These are phyloP conservation scores for Rhizopogon rudus DNA, from an alignment of 768 basidiomycete species.

Conservation along the genomic window DNA sequence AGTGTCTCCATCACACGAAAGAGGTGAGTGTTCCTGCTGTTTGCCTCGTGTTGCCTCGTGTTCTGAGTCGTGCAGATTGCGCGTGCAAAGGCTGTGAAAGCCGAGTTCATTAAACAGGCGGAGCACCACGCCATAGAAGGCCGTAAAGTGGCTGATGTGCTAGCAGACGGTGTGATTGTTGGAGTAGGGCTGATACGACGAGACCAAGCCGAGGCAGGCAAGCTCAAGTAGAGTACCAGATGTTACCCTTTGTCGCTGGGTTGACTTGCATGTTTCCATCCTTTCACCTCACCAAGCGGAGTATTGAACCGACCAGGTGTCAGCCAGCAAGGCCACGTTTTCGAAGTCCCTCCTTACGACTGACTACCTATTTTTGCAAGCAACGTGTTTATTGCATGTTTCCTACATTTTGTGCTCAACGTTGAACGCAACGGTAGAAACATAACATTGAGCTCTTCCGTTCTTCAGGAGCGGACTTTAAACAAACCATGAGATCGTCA, in stretches of 20 bases:
- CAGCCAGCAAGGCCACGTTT: not conserved
- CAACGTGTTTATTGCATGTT: slow-evolving; percentile 1
- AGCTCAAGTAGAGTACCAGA: slow-evolving; percentile 7
- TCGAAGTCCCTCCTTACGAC: not conserved
- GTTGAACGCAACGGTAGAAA: not conserved
- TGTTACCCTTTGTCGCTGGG: slow-evolving; percentile 1
- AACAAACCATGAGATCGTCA: slow-evolving; percentile 3
- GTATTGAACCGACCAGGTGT: too few relatives aligned
- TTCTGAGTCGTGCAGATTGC: slow-evolving; percentile 36
- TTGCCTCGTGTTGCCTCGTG: not conserved
- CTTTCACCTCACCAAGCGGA: not conserved
- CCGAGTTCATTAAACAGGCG: slow-evolving; percentile 65
- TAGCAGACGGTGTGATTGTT: slow-evolving; percentile 69
- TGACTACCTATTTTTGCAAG: not conserved
- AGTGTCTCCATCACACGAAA: slow-evolving; percentile 85
- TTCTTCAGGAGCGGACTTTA: slow-evolving; percentile 9
- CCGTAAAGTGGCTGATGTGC: slow-evolving; percentile 64
- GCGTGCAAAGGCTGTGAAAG: slow-evolving; percentile 65
- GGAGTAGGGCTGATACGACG: slow-evolving; percentile 72
- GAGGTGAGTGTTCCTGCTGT: slow-evolving; percentile 54
- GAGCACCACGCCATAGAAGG: slow-evolving; percentile 63
- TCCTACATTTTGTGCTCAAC: not conserved
- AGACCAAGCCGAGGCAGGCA: slow-evolving; percentile 24
- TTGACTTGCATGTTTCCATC: not conserved
- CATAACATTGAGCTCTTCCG: not conserved